A percentile compares a stretch with the other conserved stretches of the same genome.
Conservation (phyloP, 1,284 basidiomycete genomes). For the Phaffia rhodozyma region DNA sequence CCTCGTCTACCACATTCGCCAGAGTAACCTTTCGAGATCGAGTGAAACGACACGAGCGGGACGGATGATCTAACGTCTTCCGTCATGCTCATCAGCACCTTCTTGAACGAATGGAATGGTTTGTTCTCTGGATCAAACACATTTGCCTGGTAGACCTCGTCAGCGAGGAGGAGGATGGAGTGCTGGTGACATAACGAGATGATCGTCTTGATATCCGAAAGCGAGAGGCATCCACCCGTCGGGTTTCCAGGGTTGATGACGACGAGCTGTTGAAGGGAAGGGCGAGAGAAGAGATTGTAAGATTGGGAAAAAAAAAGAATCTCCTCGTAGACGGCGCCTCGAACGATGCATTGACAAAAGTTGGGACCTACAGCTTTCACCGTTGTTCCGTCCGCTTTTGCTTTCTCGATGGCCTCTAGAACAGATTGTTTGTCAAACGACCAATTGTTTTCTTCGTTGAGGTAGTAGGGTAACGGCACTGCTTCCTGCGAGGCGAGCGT, state of each 20-base stretch:
- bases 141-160: slow-evolving; percentile 92
- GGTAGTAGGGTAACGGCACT: slow-evolving; percentile 73
- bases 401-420: slow-evolving; percentile 53
- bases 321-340: not conserved
- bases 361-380: slow-evolving; percentile 47
- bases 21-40: slow-evolving; percentile 83
- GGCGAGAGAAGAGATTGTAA: not conserved
- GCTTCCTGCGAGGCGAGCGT: slow-evolving; percentile 77
- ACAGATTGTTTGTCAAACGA: slow-evolving; percentile 65
- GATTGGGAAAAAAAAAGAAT: not conserved
- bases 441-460: slow-evolving; percentile 75
- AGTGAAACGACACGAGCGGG: slow-evolving; percentile 85
- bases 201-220: slow-evolving; percentile 57
- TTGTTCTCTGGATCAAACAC: slow-evolving; percentile 54
- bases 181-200: slow-evolving; percentile 72
- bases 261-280: slow-evolving; percentile 43
- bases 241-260: slow-evolving; percentile 96
- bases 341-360: not conserved
- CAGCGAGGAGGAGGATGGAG: slow-evolving; percentile 75
- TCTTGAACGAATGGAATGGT: slow-evolving; percentile 86
- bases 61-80: slow-evolving; percentile 43
- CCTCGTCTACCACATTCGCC: slow-evolving; percentile 90
- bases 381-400: slow-evolving; percentile 49
- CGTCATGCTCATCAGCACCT: slow-evolving; percentile 53
- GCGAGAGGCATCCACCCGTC: slow-evolving; percentile 68